Evolutionary conservation across 306 rosid genomes (phyloP), one percentile per base, ranked within the genome.

Genomic region (Prunus davidiana): DNA sequence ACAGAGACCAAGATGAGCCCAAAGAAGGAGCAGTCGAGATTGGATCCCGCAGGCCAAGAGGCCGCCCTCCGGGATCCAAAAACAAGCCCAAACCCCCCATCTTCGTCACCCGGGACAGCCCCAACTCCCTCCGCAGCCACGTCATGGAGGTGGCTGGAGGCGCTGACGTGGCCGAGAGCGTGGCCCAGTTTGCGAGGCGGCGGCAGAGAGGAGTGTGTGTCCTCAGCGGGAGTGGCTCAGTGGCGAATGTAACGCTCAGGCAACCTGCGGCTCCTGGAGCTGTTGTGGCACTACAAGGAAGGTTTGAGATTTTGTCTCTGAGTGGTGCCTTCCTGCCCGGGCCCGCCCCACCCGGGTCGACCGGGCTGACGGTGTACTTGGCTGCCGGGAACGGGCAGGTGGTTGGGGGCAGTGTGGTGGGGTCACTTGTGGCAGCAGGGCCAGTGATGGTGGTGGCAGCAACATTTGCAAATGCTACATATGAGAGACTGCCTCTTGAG

Each of bases 151-250:
- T 96, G 7, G 88, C 98, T 1, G 86, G 91, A 0, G 97, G 97
- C 3, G 91, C 99, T 18, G 98, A 96, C 51, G 89, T 96, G 9
- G 98, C 97, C 0, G 98, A 96, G 58, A 88, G 93, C 30, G 89
- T 96, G 0, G 98, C 97, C 0, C 93, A 89, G 18, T 96, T 92
- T 11, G 91, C 99, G 0, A 75, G 99, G 64, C 64, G 91, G 80
- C 98, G 98, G 16, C 99, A 92, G 63, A 87, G 99, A 16, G 99
- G 99, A 3, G 93, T 96, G 25, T 96, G 99, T 46, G 98, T 96
- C 12, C 90, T 96, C 61, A 96, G 96, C 51, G 99, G 96, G 0
- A 96, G 92, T 46, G 99, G 99, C 56, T 89, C 90, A 0, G 98
- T 96, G 0, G 93, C 96, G 32, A 92, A 96, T 82, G 99, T 96